Evolutionary conservation across 306 rosid genomes (phyloP), one percentile per base, ranked within the genome.

Genomic region (Casuarina equisetifolia): DNA sequence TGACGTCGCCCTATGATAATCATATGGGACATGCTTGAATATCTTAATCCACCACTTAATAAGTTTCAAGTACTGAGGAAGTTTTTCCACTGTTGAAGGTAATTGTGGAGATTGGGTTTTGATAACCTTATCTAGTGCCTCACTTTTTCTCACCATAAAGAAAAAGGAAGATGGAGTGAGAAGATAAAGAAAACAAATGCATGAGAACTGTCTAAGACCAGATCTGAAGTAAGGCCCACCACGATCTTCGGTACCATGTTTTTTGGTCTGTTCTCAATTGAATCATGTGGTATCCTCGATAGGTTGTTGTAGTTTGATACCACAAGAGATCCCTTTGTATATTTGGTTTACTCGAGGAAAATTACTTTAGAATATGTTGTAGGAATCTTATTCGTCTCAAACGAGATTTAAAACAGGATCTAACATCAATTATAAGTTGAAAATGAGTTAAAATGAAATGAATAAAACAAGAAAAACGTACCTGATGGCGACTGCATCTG

Each of bases 211-310:
- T 3, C 48, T 46, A 74, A 61, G 46, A 61, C 51, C 43, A 15
- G 7, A 64, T 44, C 9, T n/a, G 50, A 32, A 57, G 51, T 63
- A 39, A 38, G 73, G 73, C 38, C 73, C 69, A 20, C 54, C 11
- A 5, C 25, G 50, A 32, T 1, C 68, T 46, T 12, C 3, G n/a
- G 77, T 74, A 70, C 84, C 70, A 70, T 77, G 54, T 50, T n/a
- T 1, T 43, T 32, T 7, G 52, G 76, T 81, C 77, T 81, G 77
- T 4, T 13, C 62, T 76, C 16, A 45, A 45, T 42, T 5, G 45
- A 68, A 75, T 50, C 70, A 78, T 75, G 74, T 74, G 44, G 73
- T 15, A 9, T 36, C 52, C 63, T 64, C 64, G 20, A 38, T 74
- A 53, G 63, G 67, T 61, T 72, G 20, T 12, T 46, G 4, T 9